A percentile compares a stretch with the other conserved stretches of the same genome.
Evolutionary conservation across 306 rosid genomes (phyloP).

Genomic region (Hippophae gyantsensis): DNA sequence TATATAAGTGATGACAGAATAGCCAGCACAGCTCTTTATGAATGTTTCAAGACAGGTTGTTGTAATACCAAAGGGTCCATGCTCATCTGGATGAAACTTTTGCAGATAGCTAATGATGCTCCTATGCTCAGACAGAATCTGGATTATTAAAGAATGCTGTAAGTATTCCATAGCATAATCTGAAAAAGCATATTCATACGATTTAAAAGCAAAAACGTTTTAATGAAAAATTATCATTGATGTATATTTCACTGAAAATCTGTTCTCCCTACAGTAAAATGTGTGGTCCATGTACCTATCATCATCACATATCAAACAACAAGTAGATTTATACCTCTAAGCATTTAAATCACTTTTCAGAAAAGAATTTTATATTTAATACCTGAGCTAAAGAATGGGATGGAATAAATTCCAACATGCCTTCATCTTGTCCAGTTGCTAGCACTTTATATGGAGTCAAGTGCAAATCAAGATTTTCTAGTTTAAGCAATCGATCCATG

Average conservation of each 20-base stretch:
- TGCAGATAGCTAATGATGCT: slow-evolving; percentile 90
- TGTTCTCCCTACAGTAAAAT: no score
- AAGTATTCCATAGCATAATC: slow-evolving; percentile 9
- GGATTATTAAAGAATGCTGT: slow-evolving; percentile 22
- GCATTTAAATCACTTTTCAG: slow-evolving; percentile 8
- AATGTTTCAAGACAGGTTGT: slow-evolving; percentile 95
- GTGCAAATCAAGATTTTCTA: slow-evolving; percentile 86
- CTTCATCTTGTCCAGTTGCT: slow-evolving; percentile 99
- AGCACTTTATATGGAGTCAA: slow-evolving; percentile 91
- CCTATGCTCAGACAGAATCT: slow-evolving; percentile 94
- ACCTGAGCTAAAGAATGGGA: slow-evolving; percentile 89
- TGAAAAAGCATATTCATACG: slow-evolving; percentile 3
- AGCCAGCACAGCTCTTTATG: slow-evolving; percentile 97
- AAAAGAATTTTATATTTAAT: slow-evolving; percentile 10
- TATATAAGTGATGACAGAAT: slow-evolving; percentile 96
- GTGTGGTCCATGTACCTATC: background rate
- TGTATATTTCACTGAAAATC: no score
- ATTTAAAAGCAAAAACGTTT: slow-evolving; percentile 5
- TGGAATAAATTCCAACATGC: slow-evolving; percentile 94
- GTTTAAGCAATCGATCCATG: slow-evolving; percentile 92
- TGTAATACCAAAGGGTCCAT: slow-evolving; percentile 92
- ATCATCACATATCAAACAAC: background rate
- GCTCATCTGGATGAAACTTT: slow-evolving; percentile 92
- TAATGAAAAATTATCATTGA: slow-evolving; percentile 3
- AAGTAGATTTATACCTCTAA: slow-evolving; percentile 3